phyloP scores from a whole-genome alignment of 495 filamentous ascomycete genomes.

The Aspergillus nanangensis region DNA sequence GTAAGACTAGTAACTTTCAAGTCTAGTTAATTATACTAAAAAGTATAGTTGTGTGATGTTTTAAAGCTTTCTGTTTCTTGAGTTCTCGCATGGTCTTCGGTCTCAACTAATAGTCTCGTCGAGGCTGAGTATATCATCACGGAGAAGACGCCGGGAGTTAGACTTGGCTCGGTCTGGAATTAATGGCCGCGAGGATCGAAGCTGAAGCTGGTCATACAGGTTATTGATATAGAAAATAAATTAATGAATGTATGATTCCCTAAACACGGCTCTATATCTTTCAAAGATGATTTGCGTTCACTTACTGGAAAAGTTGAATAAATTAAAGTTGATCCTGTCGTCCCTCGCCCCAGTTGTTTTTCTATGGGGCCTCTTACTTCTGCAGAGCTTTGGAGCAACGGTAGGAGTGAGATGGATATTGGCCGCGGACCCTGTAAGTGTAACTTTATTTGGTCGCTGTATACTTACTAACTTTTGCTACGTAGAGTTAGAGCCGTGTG shows the following conservation, averaged over 20 bases:
- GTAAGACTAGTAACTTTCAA: not conserved
- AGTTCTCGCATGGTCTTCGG: slow-evolving; percentile 29
- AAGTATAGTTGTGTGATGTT: slow-evolving; percentile 26
- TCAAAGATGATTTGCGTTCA: slow-evolving; percentile 29
- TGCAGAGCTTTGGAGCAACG: slow-evolving; percentile 15
- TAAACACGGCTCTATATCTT: slow-evolving; percentile 37
- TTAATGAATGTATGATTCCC: slow-evolving; percentile 27
- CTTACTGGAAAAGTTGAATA: slow-evolving; percentile 17
- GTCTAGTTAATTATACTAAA: slow-evolving; percentile 6
- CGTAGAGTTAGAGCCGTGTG: slow-evolving; percentile 18
- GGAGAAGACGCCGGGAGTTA: slow-evolving; percentile 32
- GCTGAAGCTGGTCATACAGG: slow-evolving; percentile 24
- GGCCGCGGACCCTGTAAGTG: slow-evolving; percentile 31
- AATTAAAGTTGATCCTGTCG: slow-evolving; percentile 6
- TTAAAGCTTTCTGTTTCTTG: slow-evolving; percentile 29
- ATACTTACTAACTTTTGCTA: slow-evolving; percentile 1
- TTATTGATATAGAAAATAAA: slow-evolving; percentile 36
- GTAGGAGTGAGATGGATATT: slow-evolving; percentile 20
- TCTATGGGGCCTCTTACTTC: slow-evolving; percentile 20
- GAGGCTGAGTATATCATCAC: slow-evolving; percentile 37
- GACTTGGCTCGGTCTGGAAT: slow-evolving; percentile 31
- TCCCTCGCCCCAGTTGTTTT: not conserved
- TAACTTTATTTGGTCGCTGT: not conserved
- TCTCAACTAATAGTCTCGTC: slow-evolving; percentile 23
- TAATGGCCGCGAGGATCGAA: slow-evolving; percentile 26